Conservation (phyloP, 192 early-diverging fungal genomes). For the Coemansia guatemalensis region DNA sequence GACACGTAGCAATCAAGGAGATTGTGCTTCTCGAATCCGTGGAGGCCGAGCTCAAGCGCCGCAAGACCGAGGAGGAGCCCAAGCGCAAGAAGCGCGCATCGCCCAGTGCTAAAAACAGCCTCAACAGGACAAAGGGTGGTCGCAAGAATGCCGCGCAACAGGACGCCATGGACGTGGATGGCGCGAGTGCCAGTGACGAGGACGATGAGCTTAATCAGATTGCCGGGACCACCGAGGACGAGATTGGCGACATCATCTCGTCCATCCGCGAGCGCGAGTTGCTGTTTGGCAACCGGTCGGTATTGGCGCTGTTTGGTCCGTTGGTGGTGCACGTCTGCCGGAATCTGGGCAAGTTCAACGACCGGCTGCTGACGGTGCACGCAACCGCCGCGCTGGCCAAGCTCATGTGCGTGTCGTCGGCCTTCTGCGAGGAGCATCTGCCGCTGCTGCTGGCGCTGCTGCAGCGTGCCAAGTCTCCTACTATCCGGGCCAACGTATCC, state of each 20-base stretch:
- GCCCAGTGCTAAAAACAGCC: conserved; percentile 27
- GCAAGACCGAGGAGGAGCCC: conserved; percentile 55
- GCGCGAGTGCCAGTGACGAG: conserved; percentile 29
- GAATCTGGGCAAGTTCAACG: conserved; percentile 76
- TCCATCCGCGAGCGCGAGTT: conserved; percentile 91
- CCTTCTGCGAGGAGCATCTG: conserved; percentile 92
- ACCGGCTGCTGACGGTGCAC: conserved; percentile 83
- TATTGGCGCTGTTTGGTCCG: conserved; percentile 80
- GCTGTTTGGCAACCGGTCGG: conserved; percentile 72
- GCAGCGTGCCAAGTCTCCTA: conserved; percentile 77
- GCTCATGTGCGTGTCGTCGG: conserved; percentile 94
- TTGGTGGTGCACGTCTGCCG: conserved; percentile 80
- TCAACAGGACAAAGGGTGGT: conserved; percentile 24
- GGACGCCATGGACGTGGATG: conserved; percentile 15
- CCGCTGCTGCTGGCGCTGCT: conserved; percentile 89
- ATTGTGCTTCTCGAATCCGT: conserved; percentile 94
- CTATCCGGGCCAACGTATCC: conserved; percentile 90
- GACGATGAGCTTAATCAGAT: conserved; percentile 94
- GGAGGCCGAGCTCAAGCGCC: conserved; percentile 90
- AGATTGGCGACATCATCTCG: conserved; percentile 85
- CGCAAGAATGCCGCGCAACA: conserved; percentile 3
- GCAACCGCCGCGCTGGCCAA: conserved; percentile 89
- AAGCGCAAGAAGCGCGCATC: conserved; percentile 43
- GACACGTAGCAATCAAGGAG: conserved; percentile 95
- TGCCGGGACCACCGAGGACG: conserved; percentile 91